phyloP scores from a whole-genome alignment of 345 rosid genomes.

The Eutrema japonicum region DNA sequence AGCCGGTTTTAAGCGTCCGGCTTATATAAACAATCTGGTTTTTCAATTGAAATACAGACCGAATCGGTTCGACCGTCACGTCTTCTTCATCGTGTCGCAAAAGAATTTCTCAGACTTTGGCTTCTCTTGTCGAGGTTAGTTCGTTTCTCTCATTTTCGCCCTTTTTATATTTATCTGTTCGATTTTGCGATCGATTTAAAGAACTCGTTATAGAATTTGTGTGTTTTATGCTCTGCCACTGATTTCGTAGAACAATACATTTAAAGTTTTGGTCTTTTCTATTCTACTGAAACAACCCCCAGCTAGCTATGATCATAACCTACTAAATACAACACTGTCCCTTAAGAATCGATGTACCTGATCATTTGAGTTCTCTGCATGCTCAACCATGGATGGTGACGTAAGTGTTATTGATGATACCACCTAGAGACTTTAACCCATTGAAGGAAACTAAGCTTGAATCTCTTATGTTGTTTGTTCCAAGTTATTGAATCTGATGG shows the following conservation, averaged over 20 bases:
- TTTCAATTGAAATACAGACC: background rate
- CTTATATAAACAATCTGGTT: background rate
- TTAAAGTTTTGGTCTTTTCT: background rate
- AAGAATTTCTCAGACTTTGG: background rate
- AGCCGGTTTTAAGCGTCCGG: background rate
- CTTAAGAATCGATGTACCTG: background rate
- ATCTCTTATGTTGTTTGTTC: background rate
- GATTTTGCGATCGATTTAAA: background rate
- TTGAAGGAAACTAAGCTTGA: conserved; percentile 17
- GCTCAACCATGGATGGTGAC: background rate
- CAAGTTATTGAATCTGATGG: conserved; percentile 21
- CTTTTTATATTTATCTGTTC: background rate
- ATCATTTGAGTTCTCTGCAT: background rate
- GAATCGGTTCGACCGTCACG: background rate
- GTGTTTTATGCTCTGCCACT: background rate
- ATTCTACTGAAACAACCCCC: background rate
- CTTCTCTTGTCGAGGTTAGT: background rate
- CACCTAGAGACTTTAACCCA: background rate
- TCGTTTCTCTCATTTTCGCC: background rate
- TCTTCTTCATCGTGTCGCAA: conserved; percentile 3
- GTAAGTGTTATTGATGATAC: background rate
- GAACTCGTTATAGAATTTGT: background rate
- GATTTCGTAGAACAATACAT: background rate
- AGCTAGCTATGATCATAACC: background rate
- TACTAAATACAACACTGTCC: background rate